Evolutionary conservation across 179 eudicot species (phyloP).

Genomic region (Pouteria campechiana): DNA sequence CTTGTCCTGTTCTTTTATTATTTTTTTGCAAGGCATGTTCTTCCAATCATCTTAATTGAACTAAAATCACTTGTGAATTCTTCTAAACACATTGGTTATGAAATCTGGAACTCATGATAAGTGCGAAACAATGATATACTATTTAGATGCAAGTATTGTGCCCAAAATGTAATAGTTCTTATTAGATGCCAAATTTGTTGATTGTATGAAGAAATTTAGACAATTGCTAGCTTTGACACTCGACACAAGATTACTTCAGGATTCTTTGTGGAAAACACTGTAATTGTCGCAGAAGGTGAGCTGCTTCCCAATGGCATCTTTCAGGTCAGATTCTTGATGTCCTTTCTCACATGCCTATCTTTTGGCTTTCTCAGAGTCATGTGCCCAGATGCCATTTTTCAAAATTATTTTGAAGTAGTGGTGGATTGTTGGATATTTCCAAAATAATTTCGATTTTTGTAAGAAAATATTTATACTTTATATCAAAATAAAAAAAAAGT

Average conservation of each 20-base stretch:
- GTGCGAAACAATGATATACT: not conserved
- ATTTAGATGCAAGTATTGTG: not conserved
- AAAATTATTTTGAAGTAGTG: no score
- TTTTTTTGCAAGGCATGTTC: not conserved
- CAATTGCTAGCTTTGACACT: constrained; percentile 40
- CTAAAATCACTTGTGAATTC: not conserved
- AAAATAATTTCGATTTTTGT: no score
- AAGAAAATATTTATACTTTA: no score
- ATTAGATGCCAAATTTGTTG: no score
- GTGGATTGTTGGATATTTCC: no score
- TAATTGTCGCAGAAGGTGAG: constrained; percentile 94
- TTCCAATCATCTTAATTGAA: not conserved
- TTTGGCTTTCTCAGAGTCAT: not conserved
- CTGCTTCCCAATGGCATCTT: constrained; percentile 64
- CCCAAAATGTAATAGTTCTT: not conserved
- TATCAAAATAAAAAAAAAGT: no score
- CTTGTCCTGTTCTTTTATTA: constrained; percentile 14
- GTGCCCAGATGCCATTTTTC: no score
- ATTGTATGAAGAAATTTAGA: no score
- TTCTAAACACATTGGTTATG: not conserved
- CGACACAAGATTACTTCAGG: constrained; percentile 83
- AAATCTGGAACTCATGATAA: not conserved
- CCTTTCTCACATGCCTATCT: not conserved
- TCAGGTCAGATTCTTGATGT: constrained; percentile 41
- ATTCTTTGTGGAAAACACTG: constrained; percentile 74